Conservation (phyloP, 805 yeast species). For the Starmerella bombicola region DNA sequence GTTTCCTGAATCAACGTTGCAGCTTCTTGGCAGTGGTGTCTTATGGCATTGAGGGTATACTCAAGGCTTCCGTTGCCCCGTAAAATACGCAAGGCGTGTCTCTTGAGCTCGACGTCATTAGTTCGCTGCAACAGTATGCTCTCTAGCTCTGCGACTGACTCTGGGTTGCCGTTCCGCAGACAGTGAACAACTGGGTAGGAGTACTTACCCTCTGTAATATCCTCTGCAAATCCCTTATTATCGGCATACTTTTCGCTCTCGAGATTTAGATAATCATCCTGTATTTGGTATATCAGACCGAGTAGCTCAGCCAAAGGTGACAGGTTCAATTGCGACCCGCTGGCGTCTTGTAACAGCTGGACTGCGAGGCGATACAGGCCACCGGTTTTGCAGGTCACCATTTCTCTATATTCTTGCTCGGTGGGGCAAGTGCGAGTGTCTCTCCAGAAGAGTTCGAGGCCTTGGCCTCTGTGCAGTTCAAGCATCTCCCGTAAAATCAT, state of each 20-base stretch:
- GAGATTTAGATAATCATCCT: constrained; percentile 73
- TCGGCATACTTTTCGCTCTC: constrained; percentile 38
- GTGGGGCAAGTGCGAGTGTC: constrained; percentile 48
- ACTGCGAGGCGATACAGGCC: constrained; percentile 72
- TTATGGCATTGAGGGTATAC: constrained; percentile 30
- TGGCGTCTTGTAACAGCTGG: constrained; percentile 39
- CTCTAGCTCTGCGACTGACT: constrained; percentile 22
- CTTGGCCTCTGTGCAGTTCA: constrained; percentile 80
- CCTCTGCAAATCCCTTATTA: constrained; percentile 74
- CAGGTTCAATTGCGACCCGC: constrained; percentile 25
- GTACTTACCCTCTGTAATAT: constrained; percentile 77
- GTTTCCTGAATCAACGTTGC: constrained; percentile 19
- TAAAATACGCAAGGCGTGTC: constrained; percentile 40
- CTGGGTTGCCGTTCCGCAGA: constrained; percentile 28
- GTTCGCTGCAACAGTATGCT: constrained; percentile 45
- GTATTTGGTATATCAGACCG: constrained; percentile 76
- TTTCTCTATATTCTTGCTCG: constrained; percentile 51
- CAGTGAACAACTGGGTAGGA: constrained; percentile 77
- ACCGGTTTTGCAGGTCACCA: constrained; percentile 85
- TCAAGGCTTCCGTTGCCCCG: constrained; percentile 32
- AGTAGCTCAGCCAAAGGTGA: constrained; percentile 56
- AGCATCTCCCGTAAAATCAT: constrained; percentile 60
- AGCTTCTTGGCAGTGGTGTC: constrained; percentile 24
- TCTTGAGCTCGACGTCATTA: constrained; percentile 38
- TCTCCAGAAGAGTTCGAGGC: constrained; percentile 80